phyloP scores from a whole-genome alignment of 148 eudicot genomes.

The Cornus suecica region DNA sequence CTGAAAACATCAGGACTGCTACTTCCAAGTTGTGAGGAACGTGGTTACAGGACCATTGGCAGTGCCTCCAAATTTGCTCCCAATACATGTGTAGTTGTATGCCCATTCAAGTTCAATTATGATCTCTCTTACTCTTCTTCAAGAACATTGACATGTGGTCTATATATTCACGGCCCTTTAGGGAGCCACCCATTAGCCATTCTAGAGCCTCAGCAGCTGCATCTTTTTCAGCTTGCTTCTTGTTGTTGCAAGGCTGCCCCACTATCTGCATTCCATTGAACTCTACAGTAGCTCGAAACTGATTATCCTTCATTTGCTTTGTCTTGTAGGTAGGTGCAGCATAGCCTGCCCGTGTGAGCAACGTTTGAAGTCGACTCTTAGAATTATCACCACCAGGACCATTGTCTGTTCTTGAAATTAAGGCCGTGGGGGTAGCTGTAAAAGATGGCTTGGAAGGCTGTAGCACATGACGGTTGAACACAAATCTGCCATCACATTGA shows the following conservation, averaged over 20 bases:
- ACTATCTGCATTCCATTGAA: conserved; percentile 80
- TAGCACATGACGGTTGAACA: conserved; percentile 51
- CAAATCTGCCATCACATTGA: conserved; percentile 69
- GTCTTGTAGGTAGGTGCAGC: conserved; percentile 63
- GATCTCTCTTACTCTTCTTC: conserved; percentile 83
- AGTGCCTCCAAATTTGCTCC: neutral
- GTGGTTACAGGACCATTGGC: neutral
- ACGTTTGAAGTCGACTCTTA: conserved; percentile 85
- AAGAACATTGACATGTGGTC: conserved; percentile 74
- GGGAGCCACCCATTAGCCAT: conserved; percentile 63
- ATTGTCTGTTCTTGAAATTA: conserved; percentile 52
- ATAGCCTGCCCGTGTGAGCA: conserved; percentile 79
- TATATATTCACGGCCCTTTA: conserved; percentile 44
- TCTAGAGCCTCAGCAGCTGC: conserved; percentile 96
- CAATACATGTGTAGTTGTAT: neutral
- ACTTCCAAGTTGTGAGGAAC: neutral
- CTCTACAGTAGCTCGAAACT: conserved; percentile 69
- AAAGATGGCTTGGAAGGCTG: conserved; percentile 36
- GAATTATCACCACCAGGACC: conserved; percentile 97
- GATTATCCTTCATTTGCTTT: conserved; percentile 58
- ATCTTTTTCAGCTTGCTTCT: conserved; percentile 92
- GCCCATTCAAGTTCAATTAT: conserved; percentile 22
- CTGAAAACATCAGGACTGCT: neutral
- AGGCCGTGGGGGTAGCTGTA: conserved; percentile 30
- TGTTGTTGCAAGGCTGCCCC: conserved; percentile 78